Conservation (phyloP, 306 rosid genomes). For the Rosa lucieae region DNA sequence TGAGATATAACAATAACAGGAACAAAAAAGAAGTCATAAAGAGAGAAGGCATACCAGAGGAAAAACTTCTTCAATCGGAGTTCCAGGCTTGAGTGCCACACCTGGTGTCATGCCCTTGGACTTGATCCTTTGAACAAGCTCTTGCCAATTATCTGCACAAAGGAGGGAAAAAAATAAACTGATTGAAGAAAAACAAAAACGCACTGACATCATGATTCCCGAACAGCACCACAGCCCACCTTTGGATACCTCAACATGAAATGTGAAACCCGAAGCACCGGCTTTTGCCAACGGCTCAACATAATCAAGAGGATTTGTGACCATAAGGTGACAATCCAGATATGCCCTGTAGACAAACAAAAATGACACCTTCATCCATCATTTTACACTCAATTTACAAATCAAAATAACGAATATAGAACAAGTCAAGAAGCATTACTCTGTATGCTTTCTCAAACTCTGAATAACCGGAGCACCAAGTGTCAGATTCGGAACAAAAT, state of each 20-base stretch:
- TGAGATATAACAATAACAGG: not conserved
- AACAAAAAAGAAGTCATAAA: not conserved
- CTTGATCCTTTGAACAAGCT: slow-evolving; percentile 61
- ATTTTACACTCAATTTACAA: slow-evolving; percentile 6
- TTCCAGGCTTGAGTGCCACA: slow-evolving; percentile 80
- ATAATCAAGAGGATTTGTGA: slow-evolving; percentile 88
- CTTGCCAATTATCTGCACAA: slow-evolving; percentile 82
- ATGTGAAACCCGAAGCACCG: slow-evolving; percentile 96
- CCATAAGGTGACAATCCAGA: slow-evolving; percentile 98
- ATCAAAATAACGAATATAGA: not conserved
- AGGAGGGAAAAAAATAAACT: not conserved
- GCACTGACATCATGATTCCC: not conserved
- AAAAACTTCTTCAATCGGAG: slow-evolving; percentile 78
- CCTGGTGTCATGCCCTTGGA: slow-evolving; percentile 79
- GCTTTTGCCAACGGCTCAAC: slow-evolving; percentile 84
- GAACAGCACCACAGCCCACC: slow-evolving; percentile 42
- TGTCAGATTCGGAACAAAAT: slow-evolving; percentile 91
- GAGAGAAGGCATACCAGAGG: slow-evolving; percentile 62
- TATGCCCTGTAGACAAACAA: slow-evolving; percentile 60
- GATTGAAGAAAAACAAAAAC: not conserved
- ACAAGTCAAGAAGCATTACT: slow-evolving; percentile 44
- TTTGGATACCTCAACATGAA: slow-evolving; percentile 82
- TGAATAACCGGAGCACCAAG: slow-evolving; percentile 91
- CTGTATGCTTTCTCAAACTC: slow-evolving; percentile 91
- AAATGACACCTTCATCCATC: slow-evolving; percentile 6